Conservation (phyloP, 2,329 filamentous ascomycete genomes). For the Colletotrichum tabaci region DNA sequence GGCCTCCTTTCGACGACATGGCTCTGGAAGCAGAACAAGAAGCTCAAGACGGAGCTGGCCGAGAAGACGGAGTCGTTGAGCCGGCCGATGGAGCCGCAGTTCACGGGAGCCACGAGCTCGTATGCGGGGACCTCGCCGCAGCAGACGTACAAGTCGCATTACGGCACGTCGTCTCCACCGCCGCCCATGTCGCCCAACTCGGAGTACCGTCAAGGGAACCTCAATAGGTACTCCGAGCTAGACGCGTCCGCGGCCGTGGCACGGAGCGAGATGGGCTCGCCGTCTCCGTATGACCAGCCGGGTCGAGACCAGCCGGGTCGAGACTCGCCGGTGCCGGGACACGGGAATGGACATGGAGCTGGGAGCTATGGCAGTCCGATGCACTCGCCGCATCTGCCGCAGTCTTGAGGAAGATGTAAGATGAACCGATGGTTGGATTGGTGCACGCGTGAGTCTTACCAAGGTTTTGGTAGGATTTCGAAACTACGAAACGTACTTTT, state of each 20-base stretch:
- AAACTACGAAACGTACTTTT: too few relatives aligned
- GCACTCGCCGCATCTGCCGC: constrained; percentile 18
- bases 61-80: constrained; percentile 13
- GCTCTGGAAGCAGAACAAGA: constrained; percentile 45
- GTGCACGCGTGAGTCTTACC: too few relatives aligned
- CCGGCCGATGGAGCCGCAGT: constrained; percentile 15
- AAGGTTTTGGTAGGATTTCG: not conserved
- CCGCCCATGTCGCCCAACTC: constrained; percentile 26
- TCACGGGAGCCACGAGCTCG: constrained; percentile 14
- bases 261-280: constrained; percentile 36
- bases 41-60: constrained; percentile 39
- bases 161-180: constrained; percentile 10
- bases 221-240: constrained; percentile 45
- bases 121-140: constrained; percentile 18
- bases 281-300: constrained; percentile 35
- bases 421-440: not conserved
- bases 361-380: not conserved
- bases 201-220: constrained; percentile 36
- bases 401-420: not conserved
- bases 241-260: constrained; percentile 43
- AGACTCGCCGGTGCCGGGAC: constrained; percentile 17
- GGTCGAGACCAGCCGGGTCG: constrained; percentile 33
- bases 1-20: constrained; percentile 42
- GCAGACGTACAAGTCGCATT: constrained; percentile 27
- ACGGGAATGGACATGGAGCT: not conserved